Evolutionary conservation across 2,329 filamentous ascomycete genomes (phyloP).

Genomic region (Pseudocercospora vitis): DNA sequence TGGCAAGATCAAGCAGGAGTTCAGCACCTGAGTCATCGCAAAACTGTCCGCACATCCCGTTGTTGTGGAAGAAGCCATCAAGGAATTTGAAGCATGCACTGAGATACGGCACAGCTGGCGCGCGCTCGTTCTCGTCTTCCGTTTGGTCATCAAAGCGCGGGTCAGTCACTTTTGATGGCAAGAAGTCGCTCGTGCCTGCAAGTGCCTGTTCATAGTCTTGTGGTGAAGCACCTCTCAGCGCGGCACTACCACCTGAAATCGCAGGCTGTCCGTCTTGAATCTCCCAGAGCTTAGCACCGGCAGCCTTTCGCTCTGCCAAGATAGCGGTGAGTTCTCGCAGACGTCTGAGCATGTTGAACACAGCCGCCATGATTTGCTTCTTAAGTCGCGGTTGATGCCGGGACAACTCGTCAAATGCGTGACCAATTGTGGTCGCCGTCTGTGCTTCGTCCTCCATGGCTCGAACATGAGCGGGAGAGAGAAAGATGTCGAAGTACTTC

Average conservation of each 20-base stretch:
- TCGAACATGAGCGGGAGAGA: slow-evolving; percentile 84
- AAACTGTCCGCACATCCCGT: slow-evolving; percentile 69
- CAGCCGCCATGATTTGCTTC: slow-evolving; percentile 75
- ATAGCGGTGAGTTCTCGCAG: slow-evolving; percentile 72
- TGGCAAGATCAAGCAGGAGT: slow-evolving; percentile 77
- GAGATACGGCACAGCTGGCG: slow-evolving; percentile 57
- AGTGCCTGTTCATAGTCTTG: slow-evolving; percentile 14
- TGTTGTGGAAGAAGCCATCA: slow-evolving; percentile 72
- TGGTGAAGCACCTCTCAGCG: slow-evolving; percentile 15
- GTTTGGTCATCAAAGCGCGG: slow-evolving; percentile 40
- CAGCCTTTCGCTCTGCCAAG: slow-evolving; percentile 66
- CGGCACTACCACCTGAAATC: slow-evolving; percentile 45
- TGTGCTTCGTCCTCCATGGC: slow-evolving; percentile 70
- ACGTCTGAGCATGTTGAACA: slow-evolving; percentile 83
- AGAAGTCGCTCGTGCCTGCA: slow-evolving; percentile 5
- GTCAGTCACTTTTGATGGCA: slow-evolving; percentile 1
- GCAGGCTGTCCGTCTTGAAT: slow-evolving; percentile 43
- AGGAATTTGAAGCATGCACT: slow-evolving; percentile 76
- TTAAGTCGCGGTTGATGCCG: slow-evolving; percentile 88
- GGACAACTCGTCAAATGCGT: slow-evolving; percentile 88
- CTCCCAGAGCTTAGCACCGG: slow-evolving; percentile 74
- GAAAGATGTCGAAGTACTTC: slow-evolving; percentile 93
- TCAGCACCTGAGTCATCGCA: slow-evolving; percentile 79
- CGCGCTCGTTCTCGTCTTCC: slow-evolving; percentile 40
- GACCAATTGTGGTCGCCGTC: slow-evolving; percentile 72